Evolutionary conservation across 805 yeast genomes (phyloP).

Genomic region (Myxozyma mucilagina): DNA sequence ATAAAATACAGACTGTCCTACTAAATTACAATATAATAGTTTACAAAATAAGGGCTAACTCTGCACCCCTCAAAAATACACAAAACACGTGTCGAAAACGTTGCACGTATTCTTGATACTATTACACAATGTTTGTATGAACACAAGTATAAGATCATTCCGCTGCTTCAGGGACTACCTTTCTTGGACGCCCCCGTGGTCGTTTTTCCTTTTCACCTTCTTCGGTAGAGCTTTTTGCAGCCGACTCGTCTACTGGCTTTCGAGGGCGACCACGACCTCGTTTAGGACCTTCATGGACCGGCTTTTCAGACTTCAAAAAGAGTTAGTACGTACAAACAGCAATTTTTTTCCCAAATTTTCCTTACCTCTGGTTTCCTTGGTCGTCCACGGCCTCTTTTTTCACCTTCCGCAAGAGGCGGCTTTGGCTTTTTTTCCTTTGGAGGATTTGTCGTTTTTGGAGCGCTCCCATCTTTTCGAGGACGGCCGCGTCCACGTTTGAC

Average conservation of each 20-base stretch:
- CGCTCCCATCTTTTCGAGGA: slow-evolving; percentile 8
- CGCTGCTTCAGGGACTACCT: neutral
- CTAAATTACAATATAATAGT: too few relatives aligned
- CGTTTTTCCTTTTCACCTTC: neutral
- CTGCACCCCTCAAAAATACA: too few relatives aligned
- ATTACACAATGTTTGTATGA: neutral
- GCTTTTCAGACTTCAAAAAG: neutral
- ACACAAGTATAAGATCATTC: neutral
- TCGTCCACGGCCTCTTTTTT: slow-evolving; percentile 24
- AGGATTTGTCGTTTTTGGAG: neutral
- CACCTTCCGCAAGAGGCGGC: slow-evolving; percentile 1
- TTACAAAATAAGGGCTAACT: too few relatives aligned
- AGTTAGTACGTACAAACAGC: neutral
- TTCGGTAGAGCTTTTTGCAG: neutral
- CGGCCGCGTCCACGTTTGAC: slow-evolving; percentile 27
- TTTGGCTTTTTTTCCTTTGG: neutral
- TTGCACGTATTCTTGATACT: too few relatives aligned
- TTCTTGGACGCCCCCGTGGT: slow-evolving; percentile 5
- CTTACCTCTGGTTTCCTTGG: slow-evolving; percentile 14
- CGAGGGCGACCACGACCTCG: slow-evolving; percentile 18
- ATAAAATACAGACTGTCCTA: too few relatives aligned
- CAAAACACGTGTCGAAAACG: too few relatives aligned
- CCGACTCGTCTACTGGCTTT: neutral
- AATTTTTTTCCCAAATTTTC: neutral
- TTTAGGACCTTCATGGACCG: slow-evolving; percentile 1